A percentile compares a stretch with the other conserved stretches of the same genome.
Evolutionary conservation across 2,329 filamentous ascomycete genomes (phyloP).

Genomic region (Anthostomella pinea): DNA sequence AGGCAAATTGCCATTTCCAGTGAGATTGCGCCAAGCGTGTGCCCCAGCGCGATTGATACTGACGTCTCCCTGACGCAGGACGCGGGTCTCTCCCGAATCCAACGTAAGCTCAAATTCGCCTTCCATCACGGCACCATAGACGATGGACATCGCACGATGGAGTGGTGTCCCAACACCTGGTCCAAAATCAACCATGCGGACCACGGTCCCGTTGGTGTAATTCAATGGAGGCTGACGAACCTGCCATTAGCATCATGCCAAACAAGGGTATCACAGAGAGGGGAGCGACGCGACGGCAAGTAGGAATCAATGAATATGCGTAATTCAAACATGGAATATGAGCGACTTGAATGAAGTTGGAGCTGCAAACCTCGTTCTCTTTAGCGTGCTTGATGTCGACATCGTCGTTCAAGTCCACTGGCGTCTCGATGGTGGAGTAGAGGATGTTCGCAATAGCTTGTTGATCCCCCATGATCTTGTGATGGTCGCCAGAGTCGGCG

Average conservation of each 20-base stretch:
- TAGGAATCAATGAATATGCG: neutral
- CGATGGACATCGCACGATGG: conserved; percentile 13
- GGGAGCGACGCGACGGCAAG: no score
- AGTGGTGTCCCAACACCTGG: conserved; percentile 11
- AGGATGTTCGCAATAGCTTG: conserved; percentile 29
- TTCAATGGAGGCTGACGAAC: no score
- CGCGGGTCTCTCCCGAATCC: conserved; percentile 19
- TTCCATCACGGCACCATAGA: conserved; percentile 21
- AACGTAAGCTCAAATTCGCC: conserved; percentile 15
- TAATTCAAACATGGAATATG: no score
- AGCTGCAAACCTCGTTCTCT: conserved; percentile 8
- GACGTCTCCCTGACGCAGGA: conserved; percentile 18
- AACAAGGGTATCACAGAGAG: neutral
- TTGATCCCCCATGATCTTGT: conserved; percentile 22
- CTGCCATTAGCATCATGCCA: neutral
- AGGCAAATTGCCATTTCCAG: conserved; percentile 10
- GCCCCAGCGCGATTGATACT: conserved; percentile 9
- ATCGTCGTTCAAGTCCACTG: conserved; percentile 23
- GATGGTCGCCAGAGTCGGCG: conserved; percentile 29
- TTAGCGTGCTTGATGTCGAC: conserved; percentile 18
- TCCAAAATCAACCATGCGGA: conserved; percentile 21
- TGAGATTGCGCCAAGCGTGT: conserved; percentile 16
- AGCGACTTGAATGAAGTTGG: neutral
- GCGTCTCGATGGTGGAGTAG: conserved; percentile 25
- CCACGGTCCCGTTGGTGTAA: conserved; percentile 14